phyloP scores from a whole-genome alignment of 2,329 filamentous ascomycete genomes.

The Diaporthe velutina region DNA sequence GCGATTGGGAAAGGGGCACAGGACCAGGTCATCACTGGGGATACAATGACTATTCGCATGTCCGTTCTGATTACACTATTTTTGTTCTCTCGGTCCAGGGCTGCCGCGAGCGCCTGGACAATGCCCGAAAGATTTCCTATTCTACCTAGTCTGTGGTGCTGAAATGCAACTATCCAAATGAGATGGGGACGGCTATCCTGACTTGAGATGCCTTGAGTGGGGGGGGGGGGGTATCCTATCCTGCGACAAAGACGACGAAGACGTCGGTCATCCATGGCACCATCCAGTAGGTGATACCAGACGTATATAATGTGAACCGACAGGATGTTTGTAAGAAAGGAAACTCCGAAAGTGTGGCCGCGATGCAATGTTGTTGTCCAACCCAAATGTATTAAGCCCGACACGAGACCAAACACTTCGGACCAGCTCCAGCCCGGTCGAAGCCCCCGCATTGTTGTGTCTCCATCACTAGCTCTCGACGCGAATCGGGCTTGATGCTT shows the following conservation, averaged over 20 bases:
- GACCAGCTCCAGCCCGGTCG: constrained; percentile 30
- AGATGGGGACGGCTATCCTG: constrained; percentile 8
- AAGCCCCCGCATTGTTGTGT: constrained; percentile 9
- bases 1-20: background rate
- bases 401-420: constrained; percentile 21
- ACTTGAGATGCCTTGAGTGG: constrained; percentile 24
- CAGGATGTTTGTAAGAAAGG: constrained; percentile 15
- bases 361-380: constrained; percentile 27
- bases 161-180: constrained; percentile 30
- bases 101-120: background rate
- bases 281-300: constrained; percentile 9
- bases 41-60: constrained; percentile 13
- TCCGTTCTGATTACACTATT: constrained; percentile 11
- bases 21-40: background rate
- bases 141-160: constrained; percentile 32
- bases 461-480: constrained; percentile 18
- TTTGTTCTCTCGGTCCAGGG: background rate
- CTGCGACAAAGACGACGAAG: constrained; percentile 32
- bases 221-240: constrained; percentile 36
- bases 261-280: constrained; percentile 19
- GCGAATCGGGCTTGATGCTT: constrained; percentile 32
- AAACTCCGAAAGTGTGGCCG: background rate
- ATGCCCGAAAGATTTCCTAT: constrained; percentile 5
- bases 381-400: constrained; percentile 27
- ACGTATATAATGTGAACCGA: constrained; percentile 27